Conservation (phyloP, 2,329 filamentous ascomycete genomes). For the Ustulina deusta region DNA sequence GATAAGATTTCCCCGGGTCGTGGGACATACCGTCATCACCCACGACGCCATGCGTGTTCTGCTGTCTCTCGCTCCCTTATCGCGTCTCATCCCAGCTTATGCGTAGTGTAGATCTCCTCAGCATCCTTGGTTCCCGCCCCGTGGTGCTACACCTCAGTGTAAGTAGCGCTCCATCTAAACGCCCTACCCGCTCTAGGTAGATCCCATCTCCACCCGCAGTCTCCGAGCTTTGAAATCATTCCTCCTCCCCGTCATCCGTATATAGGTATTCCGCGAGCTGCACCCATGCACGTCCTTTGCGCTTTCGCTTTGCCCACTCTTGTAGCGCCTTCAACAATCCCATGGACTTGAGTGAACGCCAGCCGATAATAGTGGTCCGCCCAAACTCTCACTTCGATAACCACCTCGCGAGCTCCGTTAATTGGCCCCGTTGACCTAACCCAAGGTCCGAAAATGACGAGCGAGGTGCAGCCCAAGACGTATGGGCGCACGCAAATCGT, state of each 20-base stretch:
- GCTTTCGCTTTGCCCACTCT: background rate
- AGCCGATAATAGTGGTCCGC: background rate
- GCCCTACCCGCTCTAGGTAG: background rate
- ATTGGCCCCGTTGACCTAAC: background rate
- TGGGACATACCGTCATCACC: slow-evolving; percentile 27
- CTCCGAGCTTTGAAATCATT: slow-evolving; percentile 15
- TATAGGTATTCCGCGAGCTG: background rate
- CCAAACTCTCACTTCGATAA: background rate
- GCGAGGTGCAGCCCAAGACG: slow-evolving; percentile 40
- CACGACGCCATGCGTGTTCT: slow-evolving; percentile 7
- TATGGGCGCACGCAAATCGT: slow-evolving; percentile 40
- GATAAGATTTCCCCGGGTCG: slow-evolving; percentile 22
- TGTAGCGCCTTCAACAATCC: background rate
- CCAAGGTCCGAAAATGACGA: slow-evolving; percentile 42
- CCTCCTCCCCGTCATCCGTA: slow-evolving; percentile 10
- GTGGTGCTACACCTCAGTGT: background rate
- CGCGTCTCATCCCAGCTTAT: background rate
- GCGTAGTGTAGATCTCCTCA: background rate
- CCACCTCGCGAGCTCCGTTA: background rate
- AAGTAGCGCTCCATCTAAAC: background rate
- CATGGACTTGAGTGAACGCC: slow-evolving; percentile 2
- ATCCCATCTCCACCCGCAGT: slow-evolving; percentile 15
- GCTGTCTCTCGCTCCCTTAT: background rate
- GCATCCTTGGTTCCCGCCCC: background rate
- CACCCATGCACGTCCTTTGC: slow-evolving; percentile 4